Conservation (phyloP, 495 filamentous ascomycete species). For the Penicillium cosmopolitanum region DNA sequence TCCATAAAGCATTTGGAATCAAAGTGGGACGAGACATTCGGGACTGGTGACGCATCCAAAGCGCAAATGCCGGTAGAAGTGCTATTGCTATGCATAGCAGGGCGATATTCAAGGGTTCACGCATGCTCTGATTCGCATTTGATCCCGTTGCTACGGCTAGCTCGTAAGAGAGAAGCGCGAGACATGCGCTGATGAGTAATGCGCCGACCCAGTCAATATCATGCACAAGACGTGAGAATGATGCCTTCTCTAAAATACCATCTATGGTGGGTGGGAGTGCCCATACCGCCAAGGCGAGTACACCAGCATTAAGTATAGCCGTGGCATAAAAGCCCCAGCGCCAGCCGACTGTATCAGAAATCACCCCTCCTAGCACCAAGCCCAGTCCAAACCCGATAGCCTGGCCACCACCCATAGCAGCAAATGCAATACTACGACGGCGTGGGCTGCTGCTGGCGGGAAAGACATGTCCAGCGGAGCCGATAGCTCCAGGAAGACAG, state of each 20-base stretch:
- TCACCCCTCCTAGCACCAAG: slow-evolving; percentile 46
- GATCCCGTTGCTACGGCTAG: slow-evolving; percentile 30
- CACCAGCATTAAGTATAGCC: slow-evolving; percentile 27
- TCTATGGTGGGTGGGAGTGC: not conserved
- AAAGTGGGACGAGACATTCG: slow-evolving; percentile 35
- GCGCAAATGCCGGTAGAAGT: slow-evolving; percentile 38
- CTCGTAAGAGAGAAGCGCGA: slow-evolving; percentile 49
- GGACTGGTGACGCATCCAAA: slow-evolving; percentile 44
- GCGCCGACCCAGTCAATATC: slow-evolving; percentile 38
- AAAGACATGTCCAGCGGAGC: slow-evolving; percentile 39
- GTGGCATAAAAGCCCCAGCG: slow-evolving; percentile 47
- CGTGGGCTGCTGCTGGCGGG: slow-evolving; percentile 30
- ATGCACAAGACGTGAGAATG: slow-evolving; percentile 44
- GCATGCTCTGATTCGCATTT: slow-evolving; percentile 20
- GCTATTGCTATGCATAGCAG: slow-evolving; percentile 34
- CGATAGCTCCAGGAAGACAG: slow-evolving; percentile 44
- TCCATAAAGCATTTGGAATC: slow-evolving; percentile 52
- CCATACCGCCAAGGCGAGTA: not conserved
- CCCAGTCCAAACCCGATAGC: slow-evolving; percentile 50
- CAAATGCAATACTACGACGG: slow-evolving; percentile 50
- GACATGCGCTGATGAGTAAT: slow-evolving; percentile 35
- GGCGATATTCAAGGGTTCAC: slow-evolving; percentile 30
- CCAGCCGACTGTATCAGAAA: slow-evolving; percentile 49
- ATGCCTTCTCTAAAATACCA: slow-evolving; percentile 10
- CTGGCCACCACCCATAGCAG: slow-evolving; percentile 45